phyloP scores from a whole-genome alignment of 768 basidiomycete species.

The Inosperma sp. region DNA sequence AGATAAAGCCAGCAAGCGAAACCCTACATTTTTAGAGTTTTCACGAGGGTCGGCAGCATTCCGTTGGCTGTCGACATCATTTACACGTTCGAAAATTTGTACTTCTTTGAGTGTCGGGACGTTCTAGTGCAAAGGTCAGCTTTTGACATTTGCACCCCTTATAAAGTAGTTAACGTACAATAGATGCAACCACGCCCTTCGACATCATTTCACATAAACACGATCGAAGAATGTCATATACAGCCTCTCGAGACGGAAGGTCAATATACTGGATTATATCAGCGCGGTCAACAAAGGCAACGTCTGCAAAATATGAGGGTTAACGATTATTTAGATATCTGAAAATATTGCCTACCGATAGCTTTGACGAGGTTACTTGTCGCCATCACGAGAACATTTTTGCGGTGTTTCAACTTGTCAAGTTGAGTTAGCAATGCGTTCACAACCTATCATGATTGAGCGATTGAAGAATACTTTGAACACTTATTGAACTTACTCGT shows the following conservation, averaged over 20 bases:
- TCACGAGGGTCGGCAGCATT: constrained; percentile 35
- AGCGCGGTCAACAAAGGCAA: constrained; percentile 93
- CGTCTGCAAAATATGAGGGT: constrained; percentile 47
- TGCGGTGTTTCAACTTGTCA: constrained; percentile 88
- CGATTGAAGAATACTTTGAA: background rate
- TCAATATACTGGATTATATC: constrained; percentile 96
- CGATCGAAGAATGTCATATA: constrained; percentile 86
- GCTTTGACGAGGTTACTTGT: constrained; percentile 94
- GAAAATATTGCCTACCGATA: constrained; percentile 56
- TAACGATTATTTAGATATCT: background rate
- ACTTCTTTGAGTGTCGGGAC: constrained; percentile 63
- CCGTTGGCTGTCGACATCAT: constrained; percentile 23
- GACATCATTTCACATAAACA: constrained; percentile 77
- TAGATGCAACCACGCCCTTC: constrained; percentile 60
- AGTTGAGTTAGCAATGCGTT: constrained; percentile 96
- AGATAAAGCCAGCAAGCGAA: constrained; percentile 64
- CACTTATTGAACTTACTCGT: constrained; percentile 46
- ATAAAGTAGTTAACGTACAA: constrained; percentile 42
- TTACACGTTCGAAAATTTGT: constrained; percentile 48
- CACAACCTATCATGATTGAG: constrained; percentile 62
- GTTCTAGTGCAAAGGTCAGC: constrained; percentile 37
- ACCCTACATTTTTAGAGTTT: constrained; percentile 49
- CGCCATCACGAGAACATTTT: constrained; percentile 93
- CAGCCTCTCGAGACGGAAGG: constrained; percentile 82
- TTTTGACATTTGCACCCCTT: background rate